Evolutionary conservation across 441 rosid genomes (phyloP), one percentile per base, ranked within the genome.

Genomic region (Francoa sonchifolia): DNA sequence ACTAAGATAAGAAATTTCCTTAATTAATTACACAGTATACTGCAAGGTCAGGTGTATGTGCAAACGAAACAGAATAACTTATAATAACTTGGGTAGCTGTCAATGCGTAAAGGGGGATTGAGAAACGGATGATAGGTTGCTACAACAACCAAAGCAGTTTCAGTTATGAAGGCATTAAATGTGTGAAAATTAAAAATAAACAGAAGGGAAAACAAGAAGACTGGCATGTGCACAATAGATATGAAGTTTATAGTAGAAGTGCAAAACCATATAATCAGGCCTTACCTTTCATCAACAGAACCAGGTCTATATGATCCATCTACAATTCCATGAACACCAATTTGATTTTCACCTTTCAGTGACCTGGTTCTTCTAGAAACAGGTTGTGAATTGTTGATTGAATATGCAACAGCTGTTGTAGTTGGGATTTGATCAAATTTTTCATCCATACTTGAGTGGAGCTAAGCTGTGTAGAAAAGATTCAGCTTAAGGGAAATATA

Each of bases 341-440:
- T 57, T 51, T 71, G 81, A 66, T 68, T 74, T 47, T 85, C 97
- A 59, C 76, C 79, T 67, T 76, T 82, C 57, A 76, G 68, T 56
- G 65, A 62, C 57, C 85, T 82, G 42, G 99, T 90, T 69, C 99
- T 81, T 52, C 94, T 76, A 52, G 99, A 90, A 18, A 80, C 65
- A 47, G 96, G 77, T 39, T 74, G 99, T 21, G 83, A 80, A 62
- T 61, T 65, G 67, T 63, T 82, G 47, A 67, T 69, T 30, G 74
- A 59, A 55, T 68, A 69, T 41, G 87, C 74, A 62, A 73, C 71
- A 62, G 82, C 96, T 42, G 71, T 68, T 14, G 87, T 79, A 28
- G 88, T 80, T 48, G 93, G 95, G 54, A 90, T 59, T 57, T 80
- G 95, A 51, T 90, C 99, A 60, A 82, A 85, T 62, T 69, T 68